These are phyloP conservation scores for Scleromitrula shiraiana DNA, from an alignment of 2,329 filamentous ascomycete species.

Conservation along the genomic window DNA sequence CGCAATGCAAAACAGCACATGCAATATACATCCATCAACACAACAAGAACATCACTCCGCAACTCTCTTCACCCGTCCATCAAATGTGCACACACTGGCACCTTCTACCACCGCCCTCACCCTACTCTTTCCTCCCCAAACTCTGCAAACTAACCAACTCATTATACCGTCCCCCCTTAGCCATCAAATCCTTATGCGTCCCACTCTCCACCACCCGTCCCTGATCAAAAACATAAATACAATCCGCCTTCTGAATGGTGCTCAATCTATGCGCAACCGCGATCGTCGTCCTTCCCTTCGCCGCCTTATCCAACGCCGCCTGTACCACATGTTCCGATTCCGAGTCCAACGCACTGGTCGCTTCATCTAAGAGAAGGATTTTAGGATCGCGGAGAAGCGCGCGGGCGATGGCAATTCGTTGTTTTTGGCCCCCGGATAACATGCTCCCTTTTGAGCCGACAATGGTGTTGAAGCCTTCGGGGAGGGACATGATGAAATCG, in stretches of 20 bases:
- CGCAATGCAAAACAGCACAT: no score
- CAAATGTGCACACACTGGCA: no score
- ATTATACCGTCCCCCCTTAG: slow-evolving; percentile 61
- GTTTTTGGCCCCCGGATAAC: slow-evolving; percentile 86
- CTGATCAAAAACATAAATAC: slow-evolving; percentile 95
- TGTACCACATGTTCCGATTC: slow-evolving; percentile 76
- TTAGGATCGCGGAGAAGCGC: slow-evolving; percentile 87
- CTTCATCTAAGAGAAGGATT: slow-evolving; percentile 76
- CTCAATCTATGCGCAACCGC: slow-evolving; percentile 87
- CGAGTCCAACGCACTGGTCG: slow-evolving; percentile 68
- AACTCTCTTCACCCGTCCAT: no score
- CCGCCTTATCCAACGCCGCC: slow-evolving; percentile 70
- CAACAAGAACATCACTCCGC: no score
- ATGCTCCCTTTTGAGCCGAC: slow-evolving; percentile 83
- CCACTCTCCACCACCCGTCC: slow-evolving; percentile 80
- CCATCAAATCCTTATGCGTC: slow-evolving; percentile 66
- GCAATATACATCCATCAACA: no score
- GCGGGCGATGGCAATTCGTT: slow-evolving; percentile 83
- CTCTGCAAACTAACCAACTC: slow-evolving; percentile 77
- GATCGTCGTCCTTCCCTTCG: slow-evolving; percentile 81
- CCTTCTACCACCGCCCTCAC: no score
- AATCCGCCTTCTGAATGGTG: slow-evolving; percentile 89
- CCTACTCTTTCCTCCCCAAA: slow-evolving; percentile 43
- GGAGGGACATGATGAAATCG: slow-evolving; percentile 80
- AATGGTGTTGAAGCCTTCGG: slow-evolving; percentile 76